Percentiles rank a stretch among this genome's conserved stretches.
Conservation (phyloP, 2,329 filamentous ascomycete species). For the Phoma sp. region DNA sequence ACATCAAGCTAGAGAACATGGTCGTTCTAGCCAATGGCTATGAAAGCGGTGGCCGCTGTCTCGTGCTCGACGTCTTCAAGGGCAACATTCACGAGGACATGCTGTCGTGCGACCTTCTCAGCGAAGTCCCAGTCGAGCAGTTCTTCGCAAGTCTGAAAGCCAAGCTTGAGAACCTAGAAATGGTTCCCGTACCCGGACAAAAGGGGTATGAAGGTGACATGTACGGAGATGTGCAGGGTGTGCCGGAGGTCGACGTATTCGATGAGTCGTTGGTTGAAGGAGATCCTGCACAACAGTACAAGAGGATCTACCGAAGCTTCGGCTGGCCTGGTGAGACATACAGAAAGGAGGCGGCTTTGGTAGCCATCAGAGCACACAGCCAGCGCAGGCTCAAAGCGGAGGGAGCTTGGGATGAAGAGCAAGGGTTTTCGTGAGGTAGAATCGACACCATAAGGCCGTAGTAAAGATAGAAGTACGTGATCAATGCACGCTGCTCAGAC, state of each 20-base stretch:
- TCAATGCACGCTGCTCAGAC: not conserved
- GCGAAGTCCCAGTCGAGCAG: not conserved
- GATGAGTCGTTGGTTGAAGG: not conserved
- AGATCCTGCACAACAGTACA: not conserved
- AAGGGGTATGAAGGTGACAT: not conserved
- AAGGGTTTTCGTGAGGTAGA: not conserved
- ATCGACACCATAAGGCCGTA: not conserved
- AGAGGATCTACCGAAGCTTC: not conserved
- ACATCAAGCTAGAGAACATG: constrained; percentile 9
- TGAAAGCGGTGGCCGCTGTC: constrained; percentile 11
- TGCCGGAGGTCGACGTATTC: not conserved
- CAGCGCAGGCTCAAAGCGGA: not conserved
- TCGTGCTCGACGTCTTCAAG: constrained; percentile 15
- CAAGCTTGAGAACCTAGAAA: constrained; percentile 4
- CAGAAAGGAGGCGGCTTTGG: constrained; percentile 4
- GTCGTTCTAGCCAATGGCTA: constrained; percentile 9
- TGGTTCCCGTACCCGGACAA: not conserved
- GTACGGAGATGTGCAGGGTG: not conserved
- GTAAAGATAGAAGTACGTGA: not conserved
- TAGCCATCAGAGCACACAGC: not conserved
- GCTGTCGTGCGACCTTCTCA: not conserved
- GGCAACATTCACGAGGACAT: constrained; percentile 13
- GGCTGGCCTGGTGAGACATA: not conserved
- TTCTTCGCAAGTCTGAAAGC: constrained; percentile 4
- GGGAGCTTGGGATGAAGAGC: not conserved